These are phyloP conservation scores for Sarocladium brachiariae DNA, from an alignment of 2,329 filamentous ascomycete genomes.

Conservation along the genomic window DNA sequence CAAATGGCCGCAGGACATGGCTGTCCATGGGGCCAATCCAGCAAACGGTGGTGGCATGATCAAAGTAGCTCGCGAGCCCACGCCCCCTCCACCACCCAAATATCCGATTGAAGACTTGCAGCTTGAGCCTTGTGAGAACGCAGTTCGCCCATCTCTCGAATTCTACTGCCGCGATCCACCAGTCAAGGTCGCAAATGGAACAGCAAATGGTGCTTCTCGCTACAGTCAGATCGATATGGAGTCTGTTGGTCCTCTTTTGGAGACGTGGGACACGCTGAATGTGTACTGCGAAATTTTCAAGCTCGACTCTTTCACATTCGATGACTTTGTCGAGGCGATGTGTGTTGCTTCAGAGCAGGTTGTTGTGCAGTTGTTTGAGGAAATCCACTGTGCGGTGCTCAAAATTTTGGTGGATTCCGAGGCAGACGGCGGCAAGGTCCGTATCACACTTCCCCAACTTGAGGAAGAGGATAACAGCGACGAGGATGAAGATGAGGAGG, in stretches of 20 bases:
- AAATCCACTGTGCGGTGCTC: constrained; percentile 85
- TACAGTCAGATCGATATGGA: constrained; percentile 62
- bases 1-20: constrained; percentile 25
- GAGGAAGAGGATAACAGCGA: constrained; percentile 65
- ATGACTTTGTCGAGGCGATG: constrained; percentile 89
- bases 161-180: constrained; percentile 66
- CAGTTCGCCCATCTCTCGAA: constrained; percentile 66
- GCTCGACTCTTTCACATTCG: constrained; percentile 94
- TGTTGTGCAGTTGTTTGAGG: constrained; percentile 78
- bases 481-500: constrained; percentile 52
- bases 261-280: constrained; percentile 94
- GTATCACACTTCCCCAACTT: constrained; percentile 70
- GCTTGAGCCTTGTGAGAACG: constrained; percentile 59
- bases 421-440: constrained; percentile 68
- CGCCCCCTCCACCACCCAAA: constrained; percentile 71
- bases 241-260: constrained; percentile 77
- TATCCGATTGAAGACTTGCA: constrained; percentile 95
- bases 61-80: constrained; percentile 33
- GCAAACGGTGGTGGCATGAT: constrained; percentile 25
- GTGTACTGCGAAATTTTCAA: constrained; percentile 96
- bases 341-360: constrained; percentile 65
- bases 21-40: constrained; percentile 35
- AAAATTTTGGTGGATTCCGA: constrained; percentile 78
- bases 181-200: constrained; percentile 10
- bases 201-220: constrained; percentile 10